phyloP scores from a whole-genome alignment of 179 eudicot genomes.

The Actinidia arguta region DNA sequence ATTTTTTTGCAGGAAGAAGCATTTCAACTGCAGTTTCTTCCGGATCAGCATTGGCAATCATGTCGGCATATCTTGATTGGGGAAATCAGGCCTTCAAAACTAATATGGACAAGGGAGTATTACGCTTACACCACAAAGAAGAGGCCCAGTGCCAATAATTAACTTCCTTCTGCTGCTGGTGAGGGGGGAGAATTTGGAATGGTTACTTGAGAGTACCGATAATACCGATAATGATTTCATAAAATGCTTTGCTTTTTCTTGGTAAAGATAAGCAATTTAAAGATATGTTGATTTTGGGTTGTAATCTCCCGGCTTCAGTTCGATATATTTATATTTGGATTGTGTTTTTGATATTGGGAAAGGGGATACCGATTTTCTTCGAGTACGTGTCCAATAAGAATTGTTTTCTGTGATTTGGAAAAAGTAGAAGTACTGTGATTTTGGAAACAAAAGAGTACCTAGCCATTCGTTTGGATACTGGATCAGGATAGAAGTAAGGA shows the following conservation, averaged over 20 bases:
- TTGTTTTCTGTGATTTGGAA: background rate
- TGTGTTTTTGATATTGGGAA: background rate
- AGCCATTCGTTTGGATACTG: too few relatives aligned
- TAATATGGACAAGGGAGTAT: slow-evolving; percentile 86
- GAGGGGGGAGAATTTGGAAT: background rate
- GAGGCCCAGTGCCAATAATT: slow-evolving; percentile 48
- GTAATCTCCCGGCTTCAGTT: background rate
- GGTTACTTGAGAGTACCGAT: background rate
- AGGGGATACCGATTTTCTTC: too few relatives aligned
- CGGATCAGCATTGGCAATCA: slow-evolving; percentile 84
- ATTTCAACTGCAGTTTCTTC: slow-evolving; percentile 78
- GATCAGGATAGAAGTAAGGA: too few relatives aligned
- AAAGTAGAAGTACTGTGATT: background rate
- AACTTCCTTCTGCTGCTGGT: slow-evolving; percentile 15
- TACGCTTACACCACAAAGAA: slow-evolving; percentile 88
- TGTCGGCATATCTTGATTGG: slow-evolving; percentile 69
- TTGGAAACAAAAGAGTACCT: too few relatives aligned
- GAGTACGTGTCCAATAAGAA: background rate
- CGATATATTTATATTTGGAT: background rate
- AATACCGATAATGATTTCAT: too few relatives aligned
- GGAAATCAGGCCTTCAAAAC: slow-evolving; percentile 83
- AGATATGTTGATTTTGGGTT: background rate
- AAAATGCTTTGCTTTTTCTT: background rate
- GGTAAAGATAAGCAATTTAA: background rate
- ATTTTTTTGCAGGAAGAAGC: slow-evolving; percentile 61